Evolutionary conservation across 2,329 filamentous ascomycete species (phyloP), one percentile per base, ranked within the genome.

Genomic region (Microcyclosporella mali): DNA sequence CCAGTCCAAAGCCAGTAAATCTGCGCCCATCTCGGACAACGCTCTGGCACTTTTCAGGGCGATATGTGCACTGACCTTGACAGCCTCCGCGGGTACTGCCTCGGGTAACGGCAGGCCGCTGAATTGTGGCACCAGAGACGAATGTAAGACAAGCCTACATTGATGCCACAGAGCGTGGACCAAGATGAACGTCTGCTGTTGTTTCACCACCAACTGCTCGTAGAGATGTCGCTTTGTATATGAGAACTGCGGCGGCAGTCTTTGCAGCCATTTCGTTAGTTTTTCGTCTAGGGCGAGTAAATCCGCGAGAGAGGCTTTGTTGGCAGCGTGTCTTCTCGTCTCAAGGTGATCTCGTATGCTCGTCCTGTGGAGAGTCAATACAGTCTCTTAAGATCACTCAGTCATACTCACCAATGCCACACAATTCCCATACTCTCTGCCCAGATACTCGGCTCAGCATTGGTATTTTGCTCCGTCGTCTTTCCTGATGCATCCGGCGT

Each of bases 111-210:
- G 10, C 2, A 19, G 12, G 3, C 39, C 39, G 21, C 31, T 36
- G 18, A 41, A 36, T 11, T 33, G 39, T 2, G 39, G 39, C 17
- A 41, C 39, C 3, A 41, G 30, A n/a, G 39, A 41, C 6, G 39
- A 4, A 25, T 41, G 39, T 6, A 41, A 27, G 14, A 30, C 19
- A 3, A 41, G 15, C 16, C 39, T 31, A 17, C 29, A 41, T 30
- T 41, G 39, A 19, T 36, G 32, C 12, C 27, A 36, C 6, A 36
- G 3, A 6, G 32, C 33, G 18, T 34, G 30, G 15, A 41, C 27
- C 9, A 33, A 16, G 16, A 17, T 19, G 19, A 7, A 41, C 11
- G 25, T 35, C 18, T 18, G 16, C 15, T 41, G 14, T 11, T 36
- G 39, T 15, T 35, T 41, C 11, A 29, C 15, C 7, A 41, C 32